A percentile compares a stretch with the other conserved stretches of the same genome.
These are phyloP conservation scores for Vicia sativa DNA, from an alignment of 306 rosid species.

Conservation along the genomic window DNA sequence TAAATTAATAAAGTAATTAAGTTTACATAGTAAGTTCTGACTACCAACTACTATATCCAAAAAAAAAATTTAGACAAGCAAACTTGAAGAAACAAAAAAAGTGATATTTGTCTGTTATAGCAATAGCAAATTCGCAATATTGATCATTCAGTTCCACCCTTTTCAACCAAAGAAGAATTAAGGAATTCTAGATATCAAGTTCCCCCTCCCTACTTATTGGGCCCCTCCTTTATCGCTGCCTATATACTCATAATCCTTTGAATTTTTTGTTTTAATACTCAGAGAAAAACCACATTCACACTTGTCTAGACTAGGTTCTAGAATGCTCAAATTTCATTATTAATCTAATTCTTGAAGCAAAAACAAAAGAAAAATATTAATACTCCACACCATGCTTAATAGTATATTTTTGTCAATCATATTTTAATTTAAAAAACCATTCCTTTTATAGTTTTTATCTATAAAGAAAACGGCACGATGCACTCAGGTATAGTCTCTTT, in stretches of 20 bases:
- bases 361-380: background rate
- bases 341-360: background rate
- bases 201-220: constrained; percentile 4
- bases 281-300: background rate
- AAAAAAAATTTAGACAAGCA: too few species aligned
- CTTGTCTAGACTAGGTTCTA: background rate
- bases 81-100: constrained; percentile 6
- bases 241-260: background rate
- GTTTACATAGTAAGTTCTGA: too few species aligned
- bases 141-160: constrained; percentile 14
- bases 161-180: background rate
- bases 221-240: background rate
- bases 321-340: constrained; percentile 16
- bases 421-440: background rate
- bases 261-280: background rate
- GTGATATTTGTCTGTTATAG: constrained; percentile 29
- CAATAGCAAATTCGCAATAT: background rate
- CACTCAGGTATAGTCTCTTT: too few species aligned
- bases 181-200: constrained; percentile 30
- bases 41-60: too few species aligned
- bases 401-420: background rate
- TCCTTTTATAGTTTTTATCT: too few species aligned
- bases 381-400: constrained; percentile 1
- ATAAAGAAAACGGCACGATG: too few species aligned
- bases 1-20: too few species aligned